A percentile compares a stretch with the other conserved stretches of the same genome.
Conservation (phyloP, 1,284 basidiomycete species). For the Cutaneotrichosporon cutaneum region DNA sequence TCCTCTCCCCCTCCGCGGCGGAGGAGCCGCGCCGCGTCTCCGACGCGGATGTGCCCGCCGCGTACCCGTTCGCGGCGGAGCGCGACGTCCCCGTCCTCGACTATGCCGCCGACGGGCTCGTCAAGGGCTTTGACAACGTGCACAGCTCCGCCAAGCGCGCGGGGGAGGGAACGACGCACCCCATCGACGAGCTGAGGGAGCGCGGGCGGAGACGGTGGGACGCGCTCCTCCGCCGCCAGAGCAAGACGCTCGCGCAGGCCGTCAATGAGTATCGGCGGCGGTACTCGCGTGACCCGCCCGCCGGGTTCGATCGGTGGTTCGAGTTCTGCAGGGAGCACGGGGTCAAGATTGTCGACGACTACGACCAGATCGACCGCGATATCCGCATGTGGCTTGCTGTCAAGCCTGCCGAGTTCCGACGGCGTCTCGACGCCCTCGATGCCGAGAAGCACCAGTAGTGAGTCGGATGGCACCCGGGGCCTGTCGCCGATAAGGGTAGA, state of each 20-base stretch:
- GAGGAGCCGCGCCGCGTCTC: not conserved
- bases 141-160: slow-evolving; percentile 23
- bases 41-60: not conserved
- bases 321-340: slow-evolving; percentile 44
- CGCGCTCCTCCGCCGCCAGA: slow-evolving; percentile 43
- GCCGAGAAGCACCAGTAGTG: slow-evolving; percentile 34
- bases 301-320: slow-evolving; percentile 55
- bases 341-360: slow-evolving; percentile 54
- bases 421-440: slow-evolving; percentile 55
- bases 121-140: slow-evolving; percentile 35
- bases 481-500: not conserved
- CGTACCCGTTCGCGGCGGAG: too few relatives aligned
- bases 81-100: not conserved
- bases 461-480: slow-evolving; percentile 12
- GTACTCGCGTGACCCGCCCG: slow-evolving; percentile 53
- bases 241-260: slow-evolving; percentile 49
- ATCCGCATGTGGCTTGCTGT: slow-evolving; percentile 49
- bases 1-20: slow-evolving; percentile 2
- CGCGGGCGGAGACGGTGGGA: slow-evolving; percentile 41
- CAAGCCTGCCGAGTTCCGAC: slow-evolving; percentile 39
- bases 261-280: slow-evolving; percentile 51
- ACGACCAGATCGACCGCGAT: slow-evolving; percentile 49
- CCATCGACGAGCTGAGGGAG: slow-evolving; percentile 44
- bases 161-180: slow-evolving; percentile 34
- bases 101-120: slow-evolving; percentile 33